phyloP scores from a whole-genome alignment of 2,329 filamentous ascomycete genomes.

The Lithohypha guttulata region DNA sequence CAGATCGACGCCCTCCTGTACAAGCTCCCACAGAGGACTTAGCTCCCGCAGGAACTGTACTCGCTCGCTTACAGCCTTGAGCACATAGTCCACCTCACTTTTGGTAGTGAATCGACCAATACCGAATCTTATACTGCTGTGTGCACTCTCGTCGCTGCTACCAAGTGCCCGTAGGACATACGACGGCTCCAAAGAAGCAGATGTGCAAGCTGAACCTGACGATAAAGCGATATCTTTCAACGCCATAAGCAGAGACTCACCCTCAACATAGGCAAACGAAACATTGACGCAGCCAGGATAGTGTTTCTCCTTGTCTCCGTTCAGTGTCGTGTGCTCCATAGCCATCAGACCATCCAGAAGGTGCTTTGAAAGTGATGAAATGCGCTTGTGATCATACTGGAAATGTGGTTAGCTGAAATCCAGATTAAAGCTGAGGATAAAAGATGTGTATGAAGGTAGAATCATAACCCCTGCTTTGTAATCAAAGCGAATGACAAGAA shows the following conservation, averaged over 20 bases:
- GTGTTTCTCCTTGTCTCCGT: constrained; percentile 71
- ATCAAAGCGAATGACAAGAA: constrained; percentile 43
- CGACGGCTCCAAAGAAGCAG: constrained; percentile 88
- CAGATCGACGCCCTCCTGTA: constrained; percentile 91
- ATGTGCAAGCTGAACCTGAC: constrained; percentile 93
- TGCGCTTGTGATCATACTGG: constrained; percentile 84
- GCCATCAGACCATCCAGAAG: constrained; percentile 71
- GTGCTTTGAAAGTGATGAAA: constrained; percentile 71
- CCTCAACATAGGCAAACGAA: constrained; percentile 96
- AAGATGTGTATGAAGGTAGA: no score
- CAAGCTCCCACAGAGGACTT: constrained; percentile 92
- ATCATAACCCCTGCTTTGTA: constrained; percentile 59
- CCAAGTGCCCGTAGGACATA: constrained; percentile 91
- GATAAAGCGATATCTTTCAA: constrained; percentile 96
- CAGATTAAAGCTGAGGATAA: no score
- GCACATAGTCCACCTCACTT: constrained; percentile 88
- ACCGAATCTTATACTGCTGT: constrained; percentile 94
- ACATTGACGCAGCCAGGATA: constrained; percentile 98
- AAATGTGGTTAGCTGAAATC: no score
- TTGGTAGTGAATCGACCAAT: constrained; percentile 96
- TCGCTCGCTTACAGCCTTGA: constrained; percentile 83
- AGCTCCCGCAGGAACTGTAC: constrained; percentile 89
- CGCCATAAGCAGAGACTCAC: constrained; percentile 95
- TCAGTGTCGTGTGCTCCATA: constrained; percentile 85
- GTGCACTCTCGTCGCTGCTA: constrained; percentile 92